Percentiles rank a stretch among this genome's conserved stretches.
These are phyloP conservation scores for Hymenoscyphus fructigenus DNA, from an alignment of 2,329 filamentous ascomycete genomes.

Conservation along the genomic window DNA sequence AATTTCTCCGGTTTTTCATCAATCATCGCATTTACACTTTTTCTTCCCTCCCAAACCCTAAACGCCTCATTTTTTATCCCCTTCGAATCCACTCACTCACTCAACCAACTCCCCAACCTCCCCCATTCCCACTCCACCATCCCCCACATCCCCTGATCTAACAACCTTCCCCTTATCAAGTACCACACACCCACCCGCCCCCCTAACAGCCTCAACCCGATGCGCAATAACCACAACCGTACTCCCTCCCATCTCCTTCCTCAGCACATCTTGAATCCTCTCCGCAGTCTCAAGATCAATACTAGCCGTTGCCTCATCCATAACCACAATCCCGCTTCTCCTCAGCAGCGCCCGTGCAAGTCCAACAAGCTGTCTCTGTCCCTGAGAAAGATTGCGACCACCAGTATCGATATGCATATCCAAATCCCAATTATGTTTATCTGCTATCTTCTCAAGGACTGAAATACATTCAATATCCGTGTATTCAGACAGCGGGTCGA, in stretches of 20 bases:
- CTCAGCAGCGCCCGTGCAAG: constrained; percentile 62
- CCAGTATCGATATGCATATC: constrained; percentile 57
- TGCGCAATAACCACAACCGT: constrained; percentile 68
- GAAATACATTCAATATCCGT: constrained; percentile 52
- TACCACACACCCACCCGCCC: constrained; percentile 48
- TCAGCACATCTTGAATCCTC: constrained; percentile 53
- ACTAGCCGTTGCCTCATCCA: constrained; percentile 66
- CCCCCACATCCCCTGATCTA: constrained; percentile 22
- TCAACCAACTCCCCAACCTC: constrained; percentile 5
- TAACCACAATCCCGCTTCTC: constrained; percentile 59
- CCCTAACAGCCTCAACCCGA: constrained; percentile 59
- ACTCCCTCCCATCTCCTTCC: constrained; percentile 55
- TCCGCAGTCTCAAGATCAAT: constrained; percentile 62
- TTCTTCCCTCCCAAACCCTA: no score
- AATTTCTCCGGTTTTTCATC: no score
- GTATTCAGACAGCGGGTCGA: constrained; percentile 60
- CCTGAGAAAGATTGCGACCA: constrained; percentile 62
- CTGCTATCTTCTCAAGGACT: constrained; percentile 55
- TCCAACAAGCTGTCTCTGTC: constrained; percentile 64
- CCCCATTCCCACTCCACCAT: constrained; percentile 20
- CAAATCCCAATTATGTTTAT: constrained; percentile 55
- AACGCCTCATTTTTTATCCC: no score
- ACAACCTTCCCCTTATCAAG: constrained; percentile 33
- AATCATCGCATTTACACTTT: no score
- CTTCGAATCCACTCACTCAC: no score